Base-by-base conservation (phyloP, 306 rosid genomes). In the Mucuna pruriens region DNA sequence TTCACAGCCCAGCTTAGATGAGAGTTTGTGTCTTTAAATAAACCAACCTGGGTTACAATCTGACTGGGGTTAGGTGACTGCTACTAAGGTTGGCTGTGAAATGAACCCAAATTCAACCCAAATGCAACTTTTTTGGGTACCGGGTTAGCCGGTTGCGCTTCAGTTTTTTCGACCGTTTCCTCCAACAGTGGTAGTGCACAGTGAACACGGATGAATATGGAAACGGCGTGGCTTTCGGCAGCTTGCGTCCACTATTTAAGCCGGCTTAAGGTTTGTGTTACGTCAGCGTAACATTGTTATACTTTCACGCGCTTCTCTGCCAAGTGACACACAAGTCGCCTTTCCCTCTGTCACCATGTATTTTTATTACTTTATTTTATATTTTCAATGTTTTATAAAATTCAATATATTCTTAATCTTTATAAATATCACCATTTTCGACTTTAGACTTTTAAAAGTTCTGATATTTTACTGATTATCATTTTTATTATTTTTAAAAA, bases 11-110 rank as follows among this genome's bases (percentile, higher is more conserved):
- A 81, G 92, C 46, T 66, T 72, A 49, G 75, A 7, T 16, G 45
- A 16, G 81, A 45, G 80, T 46, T 71, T 77, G 80, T 77, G 82
- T 52, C 83, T 83, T 84, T 93, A 91, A 91, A 93, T 91, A 90
- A 89, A 83, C 91, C 86, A 81, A 84, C 66, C 29, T 73, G 87
- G 86, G 96, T 93, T 91, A 88, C 52, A 83, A 85, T 83, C 82
- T 93, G 83, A 93, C 97, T 75, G 49, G 92, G 96, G 97, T 93
- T 91, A 87, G 89, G 86, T 82, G 68, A 71, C 62, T 83, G 72
- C 71, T 79, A 84, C 84, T 84, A 71, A 77, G 85, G 85, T 86
- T 79, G 68, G 84, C 29, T 80, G 61, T 71, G 81, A 88, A 89
- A 92, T 91, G 89, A 87, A 82, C 85, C 71, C 64, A 91, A 93